phyloP scores from a whole-genome alignment of 345 rosid genomes.

The Sisymbrium altissimum region DNA sequence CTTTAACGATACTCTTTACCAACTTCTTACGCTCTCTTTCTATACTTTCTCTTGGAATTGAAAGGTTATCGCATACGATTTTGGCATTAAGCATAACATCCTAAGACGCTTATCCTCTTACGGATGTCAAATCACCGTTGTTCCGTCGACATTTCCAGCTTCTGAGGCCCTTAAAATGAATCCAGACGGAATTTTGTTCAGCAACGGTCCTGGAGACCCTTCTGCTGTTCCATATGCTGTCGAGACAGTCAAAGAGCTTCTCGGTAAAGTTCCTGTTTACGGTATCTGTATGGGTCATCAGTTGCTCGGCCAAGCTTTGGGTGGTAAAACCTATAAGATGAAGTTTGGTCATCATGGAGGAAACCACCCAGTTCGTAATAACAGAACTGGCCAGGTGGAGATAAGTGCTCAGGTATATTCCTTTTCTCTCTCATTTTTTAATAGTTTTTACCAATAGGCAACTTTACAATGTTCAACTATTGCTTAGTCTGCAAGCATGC shows the following conservation, averaged over 20 bases:
- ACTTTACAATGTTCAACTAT: background rate
- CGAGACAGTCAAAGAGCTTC: conserved; percentile 68
- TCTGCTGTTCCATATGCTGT: conserved; percentile 97
- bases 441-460: background rate
- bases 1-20: background rate
- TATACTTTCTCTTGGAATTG: conserved; percentile 11
- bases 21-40: conserved; percentile 6
- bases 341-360: conserved; percentile 99
- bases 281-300: conserved; percentile 99
- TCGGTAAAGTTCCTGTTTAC: conserved; percentile 87
- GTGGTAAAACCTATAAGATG: conserved; percentile 95
- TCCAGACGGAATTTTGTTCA: conserved; percentile 94
- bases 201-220: conserved; percentile 98
- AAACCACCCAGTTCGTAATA: conserved; percentile 83
- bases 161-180: conserved; percentile 73
- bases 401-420: conserved; percentile 83
- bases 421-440: background rate
- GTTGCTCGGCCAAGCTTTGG: conserved; percentile 91
- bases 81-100: conserved; percentile 93
- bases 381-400: conserved; percentile 70
- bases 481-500: background rate
- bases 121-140: conserved; percentile 85
- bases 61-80: conserved; percentile 87
- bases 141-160: conserved; percentile 91
- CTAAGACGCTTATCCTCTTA: conserved; percentile 75